A percentile compares a stretch with the other conserved stretches of the same genome.
These are phyloP conservation scores for Fonsecaea multimorphosa DNA, from an alignment of 2,329 filamentous ascomycete species.

Conservation along the genomic window DNA sequence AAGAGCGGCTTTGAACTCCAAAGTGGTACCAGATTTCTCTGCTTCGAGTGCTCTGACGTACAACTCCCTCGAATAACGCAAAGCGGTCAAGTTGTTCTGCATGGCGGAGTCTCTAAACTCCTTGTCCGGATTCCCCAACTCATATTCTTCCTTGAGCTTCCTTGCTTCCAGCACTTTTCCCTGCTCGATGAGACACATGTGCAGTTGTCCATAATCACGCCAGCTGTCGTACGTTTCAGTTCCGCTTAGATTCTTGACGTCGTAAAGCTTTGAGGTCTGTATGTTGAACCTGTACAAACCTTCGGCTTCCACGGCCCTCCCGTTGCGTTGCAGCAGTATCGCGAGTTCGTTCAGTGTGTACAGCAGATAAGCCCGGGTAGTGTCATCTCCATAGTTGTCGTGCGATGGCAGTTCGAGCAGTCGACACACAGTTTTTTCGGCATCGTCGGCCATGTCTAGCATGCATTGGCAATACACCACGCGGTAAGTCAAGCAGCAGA, in stretches of 20 bases:
- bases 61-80: not conserved
- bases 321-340: constrained; percentile 9
- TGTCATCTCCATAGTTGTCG: constrained; percentile 10
- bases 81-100: constrained; percentile 1
- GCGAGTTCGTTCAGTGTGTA: constrained; percentile 19
- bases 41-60: constrained; percentile 16
- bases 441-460: constrained; percentile 20
- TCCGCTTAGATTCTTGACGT: constrained; percentile 10
- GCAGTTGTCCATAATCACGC: constrained; percentile 11
- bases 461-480: constrained; percentile 16
- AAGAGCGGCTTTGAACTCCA: constrained; percentile 15
- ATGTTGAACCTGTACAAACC: constrained; percentile 22
- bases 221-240: constrained; percentile 7
- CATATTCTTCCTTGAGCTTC: constrained; percentile 20
- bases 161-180: constrained; percentile 19
- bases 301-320: constrained; percentile 26
- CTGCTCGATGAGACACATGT: constrained; percentile 22
- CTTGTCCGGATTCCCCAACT: constrained; percentile 4
- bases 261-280: not conserved
- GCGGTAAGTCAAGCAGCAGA: constrained; percentile 20
- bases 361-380: constrained; percentile 13
- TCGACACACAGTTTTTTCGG: constrained; percentile 15
- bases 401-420: constrained; percentile 20
- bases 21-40: constrained; percentile 1
- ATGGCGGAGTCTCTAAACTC: constrained; percentile 4